These are phyloP conservation scores for Vitis rupestris DNA, from an alignment of 164 flowering plant genomes.

Conservation along the genomic window DNA sequence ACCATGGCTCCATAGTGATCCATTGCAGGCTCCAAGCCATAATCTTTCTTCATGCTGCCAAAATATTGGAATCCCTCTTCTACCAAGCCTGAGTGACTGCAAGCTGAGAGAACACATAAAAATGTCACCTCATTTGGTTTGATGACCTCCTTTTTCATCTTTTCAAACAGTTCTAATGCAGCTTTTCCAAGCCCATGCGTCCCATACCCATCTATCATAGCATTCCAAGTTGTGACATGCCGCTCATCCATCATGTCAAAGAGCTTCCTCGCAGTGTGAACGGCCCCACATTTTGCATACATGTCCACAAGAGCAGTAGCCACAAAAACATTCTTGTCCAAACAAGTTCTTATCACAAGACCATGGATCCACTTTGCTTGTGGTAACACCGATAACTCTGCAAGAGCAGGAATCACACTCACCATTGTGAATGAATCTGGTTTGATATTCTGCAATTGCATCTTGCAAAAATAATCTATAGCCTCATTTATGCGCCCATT, in stretches of 20 bases:
- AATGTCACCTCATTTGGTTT: slow-evolving; percentile 75
- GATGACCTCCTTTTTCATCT: slow-evolving; percentile 46
- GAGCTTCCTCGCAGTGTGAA: slow-evolving; percentile 67
- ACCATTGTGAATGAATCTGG: slow-evolving; percentile 83
- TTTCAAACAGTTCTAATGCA: slow-evolving; percentile 59
- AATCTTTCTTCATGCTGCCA: slow-evolving; percentile 56
- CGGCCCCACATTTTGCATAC: slow-evolving; percentile 94
- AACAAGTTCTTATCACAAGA: slow-evolving; percentile 47
- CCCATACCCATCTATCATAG: slow-evolving; percentile 95
- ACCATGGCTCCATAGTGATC: slow-evolving; percentile 91
- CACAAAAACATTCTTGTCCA: slow-evolving; percentile 62
- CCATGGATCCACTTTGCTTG: slow-evolving; percentile 92
- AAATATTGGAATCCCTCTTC: slow-evolving; percentile 62
- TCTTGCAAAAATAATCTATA: slow-evolving; percentile 46
- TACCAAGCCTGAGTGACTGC: slow-evolving; percentile 86
- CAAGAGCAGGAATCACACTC: slow-evolving; percentile 73
- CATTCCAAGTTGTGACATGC: slow-evolving; percentile 89
- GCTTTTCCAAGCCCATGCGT: slow-evolving; percentile 71
- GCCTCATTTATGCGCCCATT: slow-evolving; percentile 68
- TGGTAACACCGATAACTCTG: slow-evolving; percentile 63
- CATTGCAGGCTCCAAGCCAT: slow-evolving; percentile 63
- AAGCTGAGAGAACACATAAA: slow-evolving; percentile 74
- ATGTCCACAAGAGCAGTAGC: slow-evolving; percentile 85
- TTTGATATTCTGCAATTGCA: slow-evolving; percentile 43
- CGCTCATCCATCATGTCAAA: slow-evolving; percentile 69